Conservation (phyloP, 768 basidiomycete species). For the Pholiota molesta region DNA sequence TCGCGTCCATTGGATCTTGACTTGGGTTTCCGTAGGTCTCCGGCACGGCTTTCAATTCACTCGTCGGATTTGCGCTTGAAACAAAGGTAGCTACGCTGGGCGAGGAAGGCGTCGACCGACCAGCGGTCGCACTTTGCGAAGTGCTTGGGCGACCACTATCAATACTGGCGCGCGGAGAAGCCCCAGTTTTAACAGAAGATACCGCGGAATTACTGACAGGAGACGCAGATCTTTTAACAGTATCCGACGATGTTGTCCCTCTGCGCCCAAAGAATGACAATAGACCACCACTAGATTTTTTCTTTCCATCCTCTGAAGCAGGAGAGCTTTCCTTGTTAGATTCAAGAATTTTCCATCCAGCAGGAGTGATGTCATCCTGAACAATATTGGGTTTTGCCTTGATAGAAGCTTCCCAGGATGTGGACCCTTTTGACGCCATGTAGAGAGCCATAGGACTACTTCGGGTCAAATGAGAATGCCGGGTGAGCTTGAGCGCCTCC, state of each 20-base stretch:
- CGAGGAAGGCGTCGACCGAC: slow-evolving; percentile 11
- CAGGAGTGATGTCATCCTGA: slow-evolving; percentile 61
- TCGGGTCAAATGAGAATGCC: slow-evolving; percentile 54
- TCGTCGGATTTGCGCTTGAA: slow-evolving; percentile 2
- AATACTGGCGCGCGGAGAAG: slow-evolving; percentile 29
- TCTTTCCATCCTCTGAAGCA: slow-evolving; percentile 43
- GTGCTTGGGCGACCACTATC: slow-evolving; percentile 21
- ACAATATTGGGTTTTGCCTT: slow-evolving; percentile 52
- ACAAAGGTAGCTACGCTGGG: slow-evolving; percentile 12
- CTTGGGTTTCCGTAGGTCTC: slow-evolving; percentile 9
- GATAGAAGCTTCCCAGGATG: slow-evolving; percentile 74
- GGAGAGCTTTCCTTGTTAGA: slow-evolving; percentile 45
- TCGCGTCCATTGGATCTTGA: slow-evolving; percentile 16
- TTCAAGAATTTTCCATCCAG: slow-evolving; percentile 74
- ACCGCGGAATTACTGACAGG: slow-evolving; percentile 14
- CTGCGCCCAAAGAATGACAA: slow-evolving; percentile 73
- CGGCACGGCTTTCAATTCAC: slow-evolving; percentile 2
- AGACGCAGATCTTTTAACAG: slow-evolving; percentile 21
- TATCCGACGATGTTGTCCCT: slow-evolving; percentile 21
- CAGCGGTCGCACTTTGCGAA: slow-evolving; percentile 1
- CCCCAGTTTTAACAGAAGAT: slow-evolving; percentile 20
- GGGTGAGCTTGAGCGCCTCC: slow-evolving; percentile 65
- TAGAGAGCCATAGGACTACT: slow-evolving; percentile 73
- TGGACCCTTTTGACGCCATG: slow-evolving; percentile 69
- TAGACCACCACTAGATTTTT: slow-evolving; percentile 58